Evolutionary conservation across 805 yeast genomes (phyloP).

Genomic region (Brettanomyces sp.): DNA sequence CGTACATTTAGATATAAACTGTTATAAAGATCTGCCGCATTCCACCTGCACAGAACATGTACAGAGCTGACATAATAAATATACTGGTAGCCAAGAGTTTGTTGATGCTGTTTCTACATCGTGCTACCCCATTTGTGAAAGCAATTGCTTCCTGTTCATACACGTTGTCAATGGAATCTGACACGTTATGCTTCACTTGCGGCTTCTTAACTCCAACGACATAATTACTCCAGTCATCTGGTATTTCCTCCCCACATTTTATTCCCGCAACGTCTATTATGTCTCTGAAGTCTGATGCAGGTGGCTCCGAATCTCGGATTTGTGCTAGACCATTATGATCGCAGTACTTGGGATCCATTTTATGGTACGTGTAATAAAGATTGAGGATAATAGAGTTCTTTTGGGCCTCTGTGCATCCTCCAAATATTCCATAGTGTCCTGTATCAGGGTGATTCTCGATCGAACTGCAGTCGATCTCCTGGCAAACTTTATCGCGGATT

Average conservation of each 20-base stretch:
- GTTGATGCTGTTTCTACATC: too few species aligned
- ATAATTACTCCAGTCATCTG: constrained; percentile 18
- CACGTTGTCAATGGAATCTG: background rate
- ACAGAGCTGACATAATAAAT: too few species aligned
- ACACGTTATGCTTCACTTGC: background rate
- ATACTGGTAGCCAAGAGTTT: too few species aligned
- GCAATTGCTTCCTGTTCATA: too few species aligned
- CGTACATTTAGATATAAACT: background rate
- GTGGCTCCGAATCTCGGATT: constrained; percentile 7
- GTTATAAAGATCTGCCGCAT: too few species aligned
- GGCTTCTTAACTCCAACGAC: constrained; percentile 8
- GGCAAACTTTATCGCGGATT: constrained; percentile 24
- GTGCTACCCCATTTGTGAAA: too few species aligned
- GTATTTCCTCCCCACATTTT: constrained; percentile 16
- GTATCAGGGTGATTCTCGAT: constrained; percentile 25
- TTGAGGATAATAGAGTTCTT: constrained; percentile 33
- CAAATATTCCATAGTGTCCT: constrained; percentile 34
- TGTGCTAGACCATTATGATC: constrained; percentile 10
- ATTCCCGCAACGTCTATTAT: constrained; percentile 15
- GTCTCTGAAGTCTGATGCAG: constrained; percentile 9
- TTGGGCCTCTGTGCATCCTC: constrained; percentile 31
- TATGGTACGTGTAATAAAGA: constrained; percentile 21
- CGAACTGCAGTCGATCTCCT: constrained; percentile 29
- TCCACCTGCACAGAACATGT: too few species aligned
- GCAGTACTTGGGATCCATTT: constrained; percentile 10